Evolutionary conservation across 345 rosid genomes (phyloP), one percentile per base, ranked within the genome.

Genomic region (Populus alba): DNA sequence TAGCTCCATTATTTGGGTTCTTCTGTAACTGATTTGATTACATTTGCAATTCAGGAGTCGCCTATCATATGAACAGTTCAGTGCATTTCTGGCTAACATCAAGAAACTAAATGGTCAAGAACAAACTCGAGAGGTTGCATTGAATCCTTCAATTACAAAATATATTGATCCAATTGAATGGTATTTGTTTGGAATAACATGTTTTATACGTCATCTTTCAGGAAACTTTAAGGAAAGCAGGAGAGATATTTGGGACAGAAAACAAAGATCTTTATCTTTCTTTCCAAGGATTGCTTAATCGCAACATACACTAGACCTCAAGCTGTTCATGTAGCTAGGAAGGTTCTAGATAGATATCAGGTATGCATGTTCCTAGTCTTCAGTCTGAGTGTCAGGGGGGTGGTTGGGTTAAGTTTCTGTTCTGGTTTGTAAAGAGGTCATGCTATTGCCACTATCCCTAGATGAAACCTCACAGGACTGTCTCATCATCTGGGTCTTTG

Each of bases 161-260:
- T 9, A 49, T 75, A 18, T 65, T 51, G 59, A 68, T 73, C 55
- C 25, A 20, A 49, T 41, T 33, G 49, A 25, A 66, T 39, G 29
- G 11, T 68, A 51, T 55, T 70, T 68, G 53, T 27, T 23, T 47
- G 70, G 66, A 57, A 67, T 70, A 41, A 29, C 59, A 31, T n/a
- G 25, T 5, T 47, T 61, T 41, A 7, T 47, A 25, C 73, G 18
- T 29, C 35, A 45, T 17, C 72, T n/a, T 76, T 55, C 87, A 93
- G 99, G 99, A 95, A 86, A 95, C 98, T 63, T 86, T 93, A 72
- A 85, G 87, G 86, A 95, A 92, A 83, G 96, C 98, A 27, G 99
- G 91, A 77, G 97, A 92, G 77, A 91, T 93, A 78, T 95, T 95
- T 82, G 98, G 97, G 80, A 82, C 82, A 8, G 96, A 95, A 6